A percentile compares a stretch with the other conserved stretches of the same genome.
Evolutionary conservation across 495 filamentous ascomycete species (phyloP).

Genomic region (Aspergillus affinis): DNA sequence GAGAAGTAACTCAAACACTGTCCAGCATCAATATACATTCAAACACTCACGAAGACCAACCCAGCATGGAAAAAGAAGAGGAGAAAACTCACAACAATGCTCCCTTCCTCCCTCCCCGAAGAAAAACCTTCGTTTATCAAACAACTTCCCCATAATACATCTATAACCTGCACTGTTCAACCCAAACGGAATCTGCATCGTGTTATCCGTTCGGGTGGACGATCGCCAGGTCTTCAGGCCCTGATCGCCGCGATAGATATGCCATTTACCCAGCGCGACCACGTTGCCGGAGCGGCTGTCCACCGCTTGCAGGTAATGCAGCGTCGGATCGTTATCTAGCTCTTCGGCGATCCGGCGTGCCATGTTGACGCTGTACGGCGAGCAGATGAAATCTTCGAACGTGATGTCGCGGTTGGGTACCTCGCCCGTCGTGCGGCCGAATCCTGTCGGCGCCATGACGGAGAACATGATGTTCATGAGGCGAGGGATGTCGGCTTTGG

Average conservation of each 20-base stretch:
- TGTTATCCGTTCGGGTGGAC: neutral
- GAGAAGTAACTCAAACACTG: neutral
- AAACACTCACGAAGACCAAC: neutral
- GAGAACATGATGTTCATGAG: neutral
- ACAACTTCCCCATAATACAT: neutral
- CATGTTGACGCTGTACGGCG: neutral
- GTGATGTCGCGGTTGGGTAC: neutral
- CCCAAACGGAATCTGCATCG: neutral
- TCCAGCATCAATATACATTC: neutral
- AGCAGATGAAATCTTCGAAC: neutral
- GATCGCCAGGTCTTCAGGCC: neutral
- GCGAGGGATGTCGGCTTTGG: constrained; percentile 5
- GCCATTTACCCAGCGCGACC: constrained; percentile 1
- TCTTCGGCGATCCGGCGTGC: neutral
- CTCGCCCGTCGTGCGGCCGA: neutral
- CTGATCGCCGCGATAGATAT: constrained; percentile 1
- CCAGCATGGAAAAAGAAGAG: neutral
- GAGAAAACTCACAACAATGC: constrained; percentile 3
- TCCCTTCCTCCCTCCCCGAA: constrained; percentile 1
- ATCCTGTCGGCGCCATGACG: neutral
- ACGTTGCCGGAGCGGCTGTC: neutral
- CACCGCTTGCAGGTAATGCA: neutral
- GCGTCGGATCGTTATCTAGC: neutral
- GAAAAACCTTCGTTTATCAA: constrained; percentile 1
- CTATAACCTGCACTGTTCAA: neutral